phyloP scores from a whole-genome alignment of 805 yeast species.

The Kuraishia capsulata region DNA sequence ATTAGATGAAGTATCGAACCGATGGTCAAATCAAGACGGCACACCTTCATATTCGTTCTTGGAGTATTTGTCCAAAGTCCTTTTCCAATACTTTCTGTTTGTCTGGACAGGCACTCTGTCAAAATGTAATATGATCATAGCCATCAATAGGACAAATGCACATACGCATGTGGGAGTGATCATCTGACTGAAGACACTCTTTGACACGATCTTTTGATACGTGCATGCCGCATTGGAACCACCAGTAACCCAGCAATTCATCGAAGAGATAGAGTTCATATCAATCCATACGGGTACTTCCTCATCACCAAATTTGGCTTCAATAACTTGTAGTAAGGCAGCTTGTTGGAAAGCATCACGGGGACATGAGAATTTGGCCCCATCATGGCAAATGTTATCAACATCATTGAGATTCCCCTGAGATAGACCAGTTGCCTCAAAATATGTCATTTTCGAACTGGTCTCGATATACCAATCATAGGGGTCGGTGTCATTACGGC shows the following conservation, averaged over 20 bases:
- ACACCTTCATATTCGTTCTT: constrained; percentile 78
- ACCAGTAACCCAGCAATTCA: constrained; percentile 79
- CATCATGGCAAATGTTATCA: constrained; percentile 22
- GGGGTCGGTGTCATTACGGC: constrained; percentile 33
- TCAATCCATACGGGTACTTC: constrained; percentile 58
- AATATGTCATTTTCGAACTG: constrained; percentile 27
- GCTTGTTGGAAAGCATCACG: constrained; percentile 36
- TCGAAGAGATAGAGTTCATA: constrained; percentile 64
- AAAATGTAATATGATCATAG: constrained; percentile 47
- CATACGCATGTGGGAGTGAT: constrained; percentile 61
- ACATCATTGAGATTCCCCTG: background rate
- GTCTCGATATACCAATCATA: constrained; percentile 34
- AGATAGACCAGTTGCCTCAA: constrained; percentile 22
- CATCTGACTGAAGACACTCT: constrained; percentile 49
- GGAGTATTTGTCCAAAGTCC: constrained; percentile 41
- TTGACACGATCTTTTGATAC: constrained; percentile 46
- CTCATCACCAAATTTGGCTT: background rate
- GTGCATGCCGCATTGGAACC: constrained; percentile 78
- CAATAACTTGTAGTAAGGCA: constrained; percentile 12
- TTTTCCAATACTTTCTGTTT: constrained; percentile 59
- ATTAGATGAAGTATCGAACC: constrained; percentile 13
- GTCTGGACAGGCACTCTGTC: constrained; percentile 61
- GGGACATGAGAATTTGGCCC: constrained; percentile 36
- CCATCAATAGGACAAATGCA: constrained; percentile 38
- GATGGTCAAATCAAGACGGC: constrained; percentile 49